A percentile compares a stretch with the other conserved stretches of the same genome.
Conservation (phyloP, 805 yeast genomes). For the Torulaspora gathmanii region DNA sequence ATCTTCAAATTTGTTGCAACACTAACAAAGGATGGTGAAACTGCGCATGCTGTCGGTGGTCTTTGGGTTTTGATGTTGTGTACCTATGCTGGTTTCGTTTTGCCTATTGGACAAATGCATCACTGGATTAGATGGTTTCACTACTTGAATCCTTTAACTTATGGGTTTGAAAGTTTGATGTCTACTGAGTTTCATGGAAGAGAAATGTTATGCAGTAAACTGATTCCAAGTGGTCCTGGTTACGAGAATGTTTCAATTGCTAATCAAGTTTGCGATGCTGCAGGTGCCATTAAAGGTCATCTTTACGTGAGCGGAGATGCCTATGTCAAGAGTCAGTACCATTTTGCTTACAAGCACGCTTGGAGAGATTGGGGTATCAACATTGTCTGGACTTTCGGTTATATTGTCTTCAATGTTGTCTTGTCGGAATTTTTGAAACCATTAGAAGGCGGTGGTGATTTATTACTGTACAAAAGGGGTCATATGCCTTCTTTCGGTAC, state of each 20-base stretch:
- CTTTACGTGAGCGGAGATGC: constrained; percentile 48
- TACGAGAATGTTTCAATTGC: constrained; percentile 41
- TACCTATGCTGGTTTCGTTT: constrained; percentile 53
- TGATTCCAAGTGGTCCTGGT: constrained; percentile 53
- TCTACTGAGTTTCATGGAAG: constrained; percentile 53
- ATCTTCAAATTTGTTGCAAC: constrained; percentile 53
- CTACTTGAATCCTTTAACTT: constrained; percentile 46
- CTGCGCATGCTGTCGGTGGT: constrained; percentile 55
- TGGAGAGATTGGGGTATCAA: constrained; percentile 64
- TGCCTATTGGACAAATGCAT: constrained; percentile 44
- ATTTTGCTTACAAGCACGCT: constrained; percentile 43
- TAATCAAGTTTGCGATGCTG: constrained; percentile 48
- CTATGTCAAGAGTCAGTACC: constrained; percentile 40
- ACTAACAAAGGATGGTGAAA: constrained; percentile 47
- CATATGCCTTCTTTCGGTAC: constrained; percentile 35
- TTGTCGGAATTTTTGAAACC: constrained; percentile 39
- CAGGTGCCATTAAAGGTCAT: constrained; percentile 47
- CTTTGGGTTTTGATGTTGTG: constrained; percentile 51
- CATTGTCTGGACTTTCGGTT: constrained; percentile 43
- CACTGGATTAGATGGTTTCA: constrained; percentile 61
- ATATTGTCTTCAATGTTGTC: constrained; percentile 34
- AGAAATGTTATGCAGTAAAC: constrained; percentile 46
- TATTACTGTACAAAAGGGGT: constrained; percentile 44
- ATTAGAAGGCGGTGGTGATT: constrained; percentile 39
- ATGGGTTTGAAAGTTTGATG: constrained; percentile 51